phyloP scores from a whole-genome alignment of 768 basidiomycete genomes.

The Suillus fuscotomentosus region DNA sequence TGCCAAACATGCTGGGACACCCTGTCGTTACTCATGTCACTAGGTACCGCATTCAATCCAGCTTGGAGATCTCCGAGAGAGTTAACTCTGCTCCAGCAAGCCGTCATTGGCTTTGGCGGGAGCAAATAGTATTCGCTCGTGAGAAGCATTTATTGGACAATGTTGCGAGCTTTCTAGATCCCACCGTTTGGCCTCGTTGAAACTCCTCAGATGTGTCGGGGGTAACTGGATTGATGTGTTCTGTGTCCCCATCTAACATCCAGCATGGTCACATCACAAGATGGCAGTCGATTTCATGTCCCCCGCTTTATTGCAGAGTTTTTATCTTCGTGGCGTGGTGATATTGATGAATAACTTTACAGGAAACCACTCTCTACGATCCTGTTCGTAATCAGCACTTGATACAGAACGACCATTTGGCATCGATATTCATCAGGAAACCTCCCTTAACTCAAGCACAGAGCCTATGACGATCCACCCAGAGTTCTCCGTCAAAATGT shows the following conservation, averaged over 20 bases:
- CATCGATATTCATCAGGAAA: not conserved
- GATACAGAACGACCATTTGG: not conserved
- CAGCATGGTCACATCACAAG: not conserved
- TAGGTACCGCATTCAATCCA: not conserved
- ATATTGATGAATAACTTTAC: not conserved
- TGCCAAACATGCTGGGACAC: not conserved
- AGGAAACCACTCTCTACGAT: not conserved
- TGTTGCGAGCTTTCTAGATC: not conserved
- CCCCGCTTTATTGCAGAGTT: not conserved
- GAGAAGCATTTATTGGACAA: not conserved
- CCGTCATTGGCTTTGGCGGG: not conserved
- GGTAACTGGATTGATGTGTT: not conserved
- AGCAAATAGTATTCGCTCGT: not conserved
- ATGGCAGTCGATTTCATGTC: not conserved
- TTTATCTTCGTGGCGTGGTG: not conserved
- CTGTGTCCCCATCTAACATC: not conserved
- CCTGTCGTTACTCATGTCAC: not conserved
- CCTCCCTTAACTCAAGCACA: not conserved
- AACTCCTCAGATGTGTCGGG: not conserved
- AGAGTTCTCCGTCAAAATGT: not conserved
- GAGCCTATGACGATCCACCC: not conserved
- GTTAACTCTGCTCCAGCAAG: not conserved
- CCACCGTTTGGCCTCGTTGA: not conserved
- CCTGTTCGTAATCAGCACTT: not conserved
- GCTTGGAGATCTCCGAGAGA: not conserved